Conservation (phyloP, 306 rosid genomes). For the Begonia masoniana region DNA sequence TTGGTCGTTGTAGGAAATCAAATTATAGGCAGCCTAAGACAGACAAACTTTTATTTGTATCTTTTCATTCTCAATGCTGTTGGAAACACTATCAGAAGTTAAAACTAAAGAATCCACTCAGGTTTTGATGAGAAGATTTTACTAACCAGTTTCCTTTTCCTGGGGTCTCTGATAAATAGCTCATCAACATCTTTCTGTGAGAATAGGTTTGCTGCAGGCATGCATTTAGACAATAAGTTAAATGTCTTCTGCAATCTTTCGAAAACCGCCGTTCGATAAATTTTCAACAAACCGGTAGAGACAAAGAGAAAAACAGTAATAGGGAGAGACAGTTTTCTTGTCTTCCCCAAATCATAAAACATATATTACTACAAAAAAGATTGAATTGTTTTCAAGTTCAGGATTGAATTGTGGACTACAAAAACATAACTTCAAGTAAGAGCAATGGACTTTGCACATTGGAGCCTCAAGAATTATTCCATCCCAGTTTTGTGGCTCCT, state of each 20-base stretch:
- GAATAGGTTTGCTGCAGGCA: conserved; percentile 72
- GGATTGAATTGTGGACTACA: too few relatives aligned
- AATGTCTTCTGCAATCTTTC: conserved; percentile 66
- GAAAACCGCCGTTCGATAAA: conserved; percentile 6
- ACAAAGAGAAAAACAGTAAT: too few relatives aligned
- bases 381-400: too few relatives aligned
- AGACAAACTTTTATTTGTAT: background rate
- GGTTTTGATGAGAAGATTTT: too few relatives aligned
- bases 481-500: conserved; percentile 66
- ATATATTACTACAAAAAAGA: too few relatives aligned
- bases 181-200: conserved; percentile 49
- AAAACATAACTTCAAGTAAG: too few relatives aligned
- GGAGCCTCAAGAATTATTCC: conserved; percentile 88
- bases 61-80: too few relatives aligned
- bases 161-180: conserved; percentile 53
- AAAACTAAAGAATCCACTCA: background rate
- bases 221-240: conserved; percentile 40
- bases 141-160: conserved; percentile 77
- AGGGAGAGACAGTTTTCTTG: too few relatives aligned
- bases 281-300: too few relatives aligned
- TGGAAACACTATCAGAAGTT: background rate
- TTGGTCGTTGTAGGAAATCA: conserved; percentile 45
- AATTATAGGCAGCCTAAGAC: conserved; percentile 64
- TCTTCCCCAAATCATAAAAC: too few relatives aligned
- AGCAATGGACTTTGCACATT: conserved; percentile 62